Evolutionary conservation across 805 yeast species (phyloP), one percentile per base, ranked within the genome.

Genomic region (Ogataea trehalophila): DNA sequence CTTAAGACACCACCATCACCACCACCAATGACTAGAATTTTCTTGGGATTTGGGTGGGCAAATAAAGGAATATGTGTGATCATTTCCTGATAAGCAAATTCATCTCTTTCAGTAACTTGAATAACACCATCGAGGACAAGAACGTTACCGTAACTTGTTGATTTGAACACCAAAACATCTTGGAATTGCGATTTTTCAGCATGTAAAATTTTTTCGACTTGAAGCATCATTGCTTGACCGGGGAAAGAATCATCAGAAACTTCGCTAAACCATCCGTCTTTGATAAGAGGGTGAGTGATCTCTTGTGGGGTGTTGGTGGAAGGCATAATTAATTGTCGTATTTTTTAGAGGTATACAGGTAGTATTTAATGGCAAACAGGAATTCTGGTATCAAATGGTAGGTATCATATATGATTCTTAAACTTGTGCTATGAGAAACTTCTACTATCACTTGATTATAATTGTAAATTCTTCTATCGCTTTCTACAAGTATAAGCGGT

Each of bases 1-100:
- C 97, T 77, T 35, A 91, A 70, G 18, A 90, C 96, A 51, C 97
- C 97, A 54, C 97, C 96, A 65, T 90, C 97, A 39, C 97, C 97
- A 23, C 97, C 97, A 26, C 97, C 97, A 58, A 90, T 87, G 31
- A 90, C 94, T 44, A 90, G 75, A 9, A 89, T 95, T 46, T 75
- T 77, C 56, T 77, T 78, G 1, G 97, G 97, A 38, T 73, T 60
- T 4, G 80, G 79, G 68, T 90, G 97, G 11, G 87, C 70, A 77
- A 83, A 81, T 48, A 91, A 60, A 5, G 97, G 91, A 29, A 88
- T 67, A 65, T 91, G 95, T 2, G 95, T 71, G 52, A 90, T 91
- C 82, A 88, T 80, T 64, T 90, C 97, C 69, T 90, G 97, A 67
- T 90, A 90, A 13, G 96, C 89, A 66, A 87, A 90, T 66, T 90